These are phyloP conservation scores for Dalbergia cochinchinensis DNA, from an alignment of 306 rosid genomes.

Conservation along the genomic window DNA sequence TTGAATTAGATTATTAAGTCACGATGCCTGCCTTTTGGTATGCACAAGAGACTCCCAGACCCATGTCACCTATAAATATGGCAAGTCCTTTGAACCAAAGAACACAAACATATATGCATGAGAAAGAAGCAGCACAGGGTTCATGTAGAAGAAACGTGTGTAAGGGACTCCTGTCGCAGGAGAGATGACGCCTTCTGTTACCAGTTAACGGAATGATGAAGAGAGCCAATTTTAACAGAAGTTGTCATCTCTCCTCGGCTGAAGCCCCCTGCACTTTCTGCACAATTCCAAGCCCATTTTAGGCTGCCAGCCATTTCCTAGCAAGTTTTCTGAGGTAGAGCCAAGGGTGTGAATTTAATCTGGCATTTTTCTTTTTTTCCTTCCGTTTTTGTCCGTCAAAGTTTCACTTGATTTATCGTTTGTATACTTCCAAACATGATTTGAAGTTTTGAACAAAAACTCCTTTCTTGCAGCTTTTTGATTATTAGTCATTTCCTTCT, in stretches of 20 bases:
- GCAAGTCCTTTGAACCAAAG: neutral
- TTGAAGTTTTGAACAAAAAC: too few species aligned
- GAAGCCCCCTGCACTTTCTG: slow-evolving; percentile 54
- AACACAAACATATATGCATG: neutral
- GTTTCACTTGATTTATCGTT: too few species aligned
- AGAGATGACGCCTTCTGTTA: slow-evolving; percentile 55
- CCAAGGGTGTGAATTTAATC: neutral
- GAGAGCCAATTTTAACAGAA: slow-evolving; percentile 7
- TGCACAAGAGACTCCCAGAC: neutral
- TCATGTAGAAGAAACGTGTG: slow-evolving; percentile 25
- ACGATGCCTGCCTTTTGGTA: neutral
- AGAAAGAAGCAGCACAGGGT: neutral
- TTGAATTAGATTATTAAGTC: neutral
- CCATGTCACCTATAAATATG: slow-evolving; percentile 11
- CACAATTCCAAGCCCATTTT: neutral
- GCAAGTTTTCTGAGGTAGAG: neutral
- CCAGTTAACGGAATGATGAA: neutral
- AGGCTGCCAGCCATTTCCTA: neutral
- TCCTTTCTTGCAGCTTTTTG: too few species aligned
- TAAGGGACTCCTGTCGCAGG: slow-evolving; percentile 54
- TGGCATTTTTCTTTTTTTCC: neutral
- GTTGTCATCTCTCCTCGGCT: slow-evolving; percentile 62
- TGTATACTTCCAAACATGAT: too few species aligned
- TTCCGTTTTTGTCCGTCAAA: neutral
- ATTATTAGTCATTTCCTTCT: too few species aligned